These are phyloP conservation scores for Quercus ilex DNA, from an alignment of 306 rosid genomes.

Conservation along the genomic window DNA sequence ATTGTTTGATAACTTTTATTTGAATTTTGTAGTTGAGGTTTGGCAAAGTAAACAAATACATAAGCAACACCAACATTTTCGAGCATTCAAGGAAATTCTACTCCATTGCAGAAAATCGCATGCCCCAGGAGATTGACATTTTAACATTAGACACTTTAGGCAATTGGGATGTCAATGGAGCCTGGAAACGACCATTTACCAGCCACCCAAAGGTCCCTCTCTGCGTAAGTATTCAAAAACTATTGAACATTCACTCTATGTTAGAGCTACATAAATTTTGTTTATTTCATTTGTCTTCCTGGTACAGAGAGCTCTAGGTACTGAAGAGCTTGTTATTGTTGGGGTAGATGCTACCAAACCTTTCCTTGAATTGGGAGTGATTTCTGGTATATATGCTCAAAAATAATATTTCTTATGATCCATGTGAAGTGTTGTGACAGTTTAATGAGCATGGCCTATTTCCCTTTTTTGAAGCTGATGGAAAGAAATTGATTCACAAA, in stretches of 20 bases:
- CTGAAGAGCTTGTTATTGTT: slow-evolving; percentile 35
- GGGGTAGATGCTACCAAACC: slow-evolving; percentile 46
- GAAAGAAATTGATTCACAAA: slow-evolving; percentile 33
- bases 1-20: background rate
- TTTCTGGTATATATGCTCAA: slow-evolving; percentile 33
- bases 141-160: slow-evolving; percentile 29
- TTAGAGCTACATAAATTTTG: background rate
- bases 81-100: slow-evolving; percentile 45
- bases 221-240: no score
- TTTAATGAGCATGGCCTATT: background rate
- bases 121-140: slow-evolving; percentile 48
- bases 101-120: slow-evolving; percentile 38
- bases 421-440: background rate
- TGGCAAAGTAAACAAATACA: slow-evolving; percentile 39
- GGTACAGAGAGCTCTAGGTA: slow-evolving; percentile 36
- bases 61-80: slow-evolving; percentile 49
- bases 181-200: slow-evolving; percentile 44
- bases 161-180: slow-evolving; percentile 40
- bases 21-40: slow-evolving; percentile 29
- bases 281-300: background rate
- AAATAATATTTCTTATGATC: background rate
- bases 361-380: slow-evolving; percentile 33
- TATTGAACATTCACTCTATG: no score
- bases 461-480: slow-evolving; percentile 34
- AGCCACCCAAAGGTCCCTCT: slow-evolving; percentile 50